Conservation (phyloP, 1,139 yeast genomes). For the Scheffersomyces titani region DNA sequence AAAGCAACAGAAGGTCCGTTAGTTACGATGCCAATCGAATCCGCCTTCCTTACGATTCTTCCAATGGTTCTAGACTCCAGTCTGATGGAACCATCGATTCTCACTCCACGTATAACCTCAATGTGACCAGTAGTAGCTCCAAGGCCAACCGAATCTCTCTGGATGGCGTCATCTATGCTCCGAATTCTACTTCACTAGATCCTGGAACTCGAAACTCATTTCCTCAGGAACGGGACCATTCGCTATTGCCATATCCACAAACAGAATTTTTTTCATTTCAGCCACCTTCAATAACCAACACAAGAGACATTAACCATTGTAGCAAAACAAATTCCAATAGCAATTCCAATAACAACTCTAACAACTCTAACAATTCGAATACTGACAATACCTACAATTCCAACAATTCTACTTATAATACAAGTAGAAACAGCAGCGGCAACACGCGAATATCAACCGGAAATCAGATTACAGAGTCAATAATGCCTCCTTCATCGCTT, state of each 20-base stretch:
- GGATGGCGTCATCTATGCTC: constrained; percentile 12
- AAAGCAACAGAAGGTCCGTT: constrained; percentile 25
- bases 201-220: not conserved
- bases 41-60: constrained; percentile 15
- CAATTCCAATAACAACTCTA: not conserved
- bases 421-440: not conserved
- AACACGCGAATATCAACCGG: not conserved
- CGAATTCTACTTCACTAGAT: constrained; percentile 5
- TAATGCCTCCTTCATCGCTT: not conserved
- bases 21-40: constrained; percentile 34
- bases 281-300: not conserved
- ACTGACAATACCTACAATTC: not conserved
- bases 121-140: not conserved
- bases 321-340: not conserved
- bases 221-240: not conserved
- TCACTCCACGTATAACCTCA: not conserved
- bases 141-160: constrained; percentile 9
- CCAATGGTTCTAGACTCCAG: constrained; percentile 10
- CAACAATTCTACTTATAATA: not conserved
- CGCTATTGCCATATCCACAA: not conserved
- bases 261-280: not conserved
- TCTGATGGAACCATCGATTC: not conserved
- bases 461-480: not conserved
- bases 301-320: not conserved
- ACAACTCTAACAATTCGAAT: not conserved